A percentile compares a stretch with the other conserved stretches of the same genome.
Evolutionary conservation across 768 basidiomycete species (phyloP).

Genomic region (Trametes cinnabarina): DNA sequence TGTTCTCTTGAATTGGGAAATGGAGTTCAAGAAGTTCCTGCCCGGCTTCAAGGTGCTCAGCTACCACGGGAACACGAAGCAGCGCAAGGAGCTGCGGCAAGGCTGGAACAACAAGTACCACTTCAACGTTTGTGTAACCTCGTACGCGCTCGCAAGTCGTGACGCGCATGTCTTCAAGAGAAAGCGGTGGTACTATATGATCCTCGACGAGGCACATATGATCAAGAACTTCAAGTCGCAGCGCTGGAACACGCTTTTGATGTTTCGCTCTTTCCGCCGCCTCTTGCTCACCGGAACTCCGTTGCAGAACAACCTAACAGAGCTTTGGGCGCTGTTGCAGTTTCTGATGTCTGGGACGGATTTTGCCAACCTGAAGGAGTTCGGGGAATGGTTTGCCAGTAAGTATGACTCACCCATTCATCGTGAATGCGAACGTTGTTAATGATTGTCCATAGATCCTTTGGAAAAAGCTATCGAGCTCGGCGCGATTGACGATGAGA

Average conservation of each 20-base stretch:
- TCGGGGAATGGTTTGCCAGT: constrained; percentile 97
- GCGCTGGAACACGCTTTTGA: constrained; percentile 87
- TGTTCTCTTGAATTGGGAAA: constrained; percentile 93
- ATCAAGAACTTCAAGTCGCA: constrained; percentile 97
- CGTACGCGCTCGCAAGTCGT: constrained; percentile 88
- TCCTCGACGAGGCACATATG: constrained; percentile 95
- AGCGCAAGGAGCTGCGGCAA: constrained; percentile 83
- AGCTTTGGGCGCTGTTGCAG: constrained; percentile 92
- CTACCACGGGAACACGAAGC: constrained; percentile 88
- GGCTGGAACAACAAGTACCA: constrained; percentile 89
- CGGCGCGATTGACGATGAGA: constrained; percentile 81
- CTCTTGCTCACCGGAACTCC: constrained; percentile 95
- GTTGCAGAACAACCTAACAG: constrained; percentile 92
- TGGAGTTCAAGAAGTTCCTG: constrained; percentile 95
- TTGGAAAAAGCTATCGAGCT: constrained; percentile 92
- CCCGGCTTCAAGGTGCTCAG: constrained; percentile 84
- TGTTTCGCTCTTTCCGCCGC: constrained; percentile 84
- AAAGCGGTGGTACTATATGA: constrained; percentile 94
- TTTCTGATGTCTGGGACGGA: constrained; percentile 88
- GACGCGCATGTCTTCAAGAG: constrained; percentile 91
- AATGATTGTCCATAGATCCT: constrained; percentile 55
- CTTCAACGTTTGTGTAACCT: constrained; percentile 94
- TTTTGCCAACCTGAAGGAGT: constrained; percentile 91
- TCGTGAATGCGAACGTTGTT: no score
- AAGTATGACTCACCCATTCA: no score